phyloP scores from a whole-genome alignment of 805 yeast species.

The Monosporozyma siamensis region DNA sequence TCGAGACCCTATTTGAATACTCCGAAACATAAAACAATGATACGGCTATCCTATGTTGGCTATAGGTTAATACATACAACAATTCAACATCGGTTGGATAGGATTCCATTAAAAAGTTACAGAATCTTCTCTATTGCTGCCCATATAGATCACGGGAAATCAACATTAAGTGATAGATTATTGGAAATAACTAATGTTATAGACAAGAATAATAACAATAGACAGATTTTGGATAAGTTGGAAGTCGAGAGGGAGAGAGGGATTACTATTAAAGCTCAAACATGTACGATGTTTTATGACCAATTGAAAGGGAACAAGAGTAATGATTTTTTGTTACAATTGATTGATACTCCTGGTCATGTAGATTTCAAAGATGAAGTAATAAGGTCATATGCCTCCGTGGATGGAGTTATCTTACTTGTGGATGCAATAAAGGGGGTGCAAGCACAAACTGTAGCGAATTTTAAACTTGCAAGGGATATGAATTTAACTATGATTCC shows the following conservation, averaged over 20 bases:
- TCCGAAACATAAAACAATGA: constrained; percentile 1
- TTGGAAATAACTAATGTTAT: constrained; percentile 86
- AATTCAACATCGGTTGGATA: constrained; percentile 52
- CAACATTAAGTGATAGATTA: constrained; percentile 81
- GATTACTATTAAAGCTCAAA: constrained; percentile 93
- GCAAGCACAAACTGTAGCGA: constrained; percentile 98
- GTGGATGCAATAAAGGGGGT: constrained; percentile 96
- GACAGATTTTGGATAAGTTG: constrained; percentile 80
- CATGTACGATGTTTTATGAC: constrained; percentile 87
- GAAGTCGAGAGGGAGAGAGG: constrained; percentile 97
- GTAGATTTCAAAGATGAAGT: constrained; percentile 89
- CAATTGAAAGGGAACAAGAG: constrained; percentile 36
- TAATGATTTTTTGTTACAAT: constrained; percentile 76
- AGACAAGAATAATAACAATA: constrained; percentile 49
- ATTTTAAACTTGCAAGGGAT: constrained; percentile 81
- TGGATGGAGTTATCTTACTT: constrained; percentile 83
- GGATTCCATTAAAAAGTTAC: constrained; percentile 73
- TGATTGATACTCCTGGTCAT: constrained; percentile 97
- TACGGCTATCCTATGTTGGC: background rate
- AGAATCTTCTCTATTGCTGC: constrained; percentile 93
- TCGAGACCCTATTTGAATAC: background rate
- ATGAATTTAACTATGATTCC: constrained; percentile 77
- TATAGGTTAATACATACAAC: background rate
- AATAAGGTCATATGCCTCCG: constrained; percentile 86
- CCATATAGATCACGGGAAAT: constrained; percentile 85